Evolutionary conservation across 257 asterid genomes (phyloP), one percentile per base, ranked within the genome.

Genomic region (Sherardia arvensis): DNA sequence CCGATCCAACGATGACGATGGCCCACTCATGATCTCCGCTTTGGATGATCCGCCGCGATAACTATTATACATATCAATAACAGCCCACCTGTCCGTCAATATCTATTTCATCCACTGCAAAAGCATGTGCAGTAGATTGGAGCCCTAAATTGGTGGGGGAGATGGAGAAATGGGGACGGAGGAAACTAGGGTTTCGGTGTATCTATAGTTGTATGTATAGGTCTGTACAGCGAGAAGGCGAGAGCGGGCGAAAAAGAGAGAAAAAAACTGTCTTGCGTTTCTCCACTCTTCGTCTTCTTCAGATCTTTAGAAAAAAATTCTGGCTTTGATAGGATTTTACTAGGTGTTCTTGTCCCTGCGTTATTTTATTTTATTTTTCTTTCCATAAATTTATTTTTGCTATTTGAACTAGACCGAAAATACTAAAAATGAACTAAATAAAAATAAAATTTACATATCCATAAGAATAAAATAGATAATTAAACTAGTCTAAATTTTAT

Each of bases 31-130:
- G 68, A 76, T 67, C 77, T 79, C 84, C 57, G 79, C 60, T 79
- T 85, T 91, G 47, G 95, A 84, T 27, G 91, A 74, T 58, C 77
- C 64, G 30, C 95, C 91, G 59, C 98, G 95, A 80, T 83, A 90
- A 67, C 83, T 94, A 67, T 86, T 83, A 62, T 89, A 84, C 96
- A 88, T 88, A 61, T 66, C 62, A 57, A 23, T 59, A 14, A 43
- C 21, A 43, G 20, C 0, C n/a, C 48, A 32, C 25, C 65, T 25
- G 30, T 40, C 62, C 20, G 28, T 21, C 15, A 27, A 36, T 47
- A 47, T 32, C 10, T 25, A 18, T 54, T n/a, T 14, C 51, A 53
- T 73, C 51, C 60, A 22, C 27, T 40, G 49, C n/a, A 29, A 63
- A 25, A 53, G 53, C 4, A n/a, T 11, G 43, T 55, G 26, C 69